These are phyloP conservation scores for Cordia subcordata DNA, from an alignment of 257 asterid genomes.

Conservation along the genomic window DNA sequence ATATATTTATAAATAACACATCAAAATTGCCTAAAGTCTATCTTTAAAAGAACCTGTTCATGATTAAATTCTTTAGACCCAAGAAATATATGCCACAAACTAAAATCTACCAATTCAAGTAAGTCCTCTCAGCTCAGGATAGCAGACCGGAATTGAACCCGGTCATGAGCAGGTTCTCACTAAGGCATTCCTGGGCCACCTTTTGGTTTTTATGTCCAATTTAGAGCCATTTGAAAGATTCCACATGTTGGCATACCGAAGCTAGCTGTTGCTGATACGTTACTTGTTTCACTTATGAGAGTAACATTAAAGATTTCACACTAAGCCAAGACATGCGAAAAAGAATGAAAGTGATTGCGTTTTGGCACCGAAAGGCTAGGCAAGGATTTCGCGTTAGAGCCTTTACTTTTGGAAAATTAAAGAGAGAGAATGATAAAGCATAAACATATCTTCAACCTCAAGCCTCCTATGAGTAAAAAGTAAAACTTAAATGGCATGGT, in stretches of 20 bases:
- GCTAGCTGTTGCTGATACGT: constrained; percentile 1
- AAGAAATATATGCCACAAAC: no score
- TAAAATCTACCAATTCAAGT: no score
- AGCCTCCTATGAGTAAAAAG: constrained; percentile 5
- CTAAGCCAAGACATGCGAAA: constrained; percentile 17
- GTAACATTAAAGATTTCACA: constrained; percentile 41
- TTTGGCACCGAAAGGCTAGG: constrained; percentile 64
- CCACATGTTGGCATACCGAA: constrained; percentile 16
- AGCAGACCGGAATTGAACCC: no score
- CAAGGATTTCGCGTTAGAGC: background rate
- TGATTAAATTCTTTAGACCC: no score
- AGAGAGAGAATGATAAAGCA: background rate
- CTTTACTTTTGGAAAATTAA: constrained; percentile 2
- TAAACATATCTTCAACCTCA: constrained; percentile 5
- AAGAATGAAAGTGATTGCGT: constrained; percentile 26
- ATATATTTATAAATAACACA: no score
- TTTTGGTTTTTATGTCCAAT: constrained; percentile 16
- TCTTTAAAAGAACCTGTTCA: no score
- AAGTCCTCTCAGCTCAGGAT: no score
- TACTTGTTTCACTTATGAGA: constrained; percentile 33
- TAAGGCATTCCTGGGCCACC: no score
- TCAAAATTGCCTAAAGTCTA: no score
- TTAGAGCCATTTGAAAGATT: constrained; percentile 15
- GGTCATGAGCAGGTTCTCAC: no score
- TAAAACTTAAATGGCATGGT: constrained; percentile 16